Evolutionary conservation across 805 yeast genomes (phyloP).

Genomic region (Candida lessepsii): DNA sequence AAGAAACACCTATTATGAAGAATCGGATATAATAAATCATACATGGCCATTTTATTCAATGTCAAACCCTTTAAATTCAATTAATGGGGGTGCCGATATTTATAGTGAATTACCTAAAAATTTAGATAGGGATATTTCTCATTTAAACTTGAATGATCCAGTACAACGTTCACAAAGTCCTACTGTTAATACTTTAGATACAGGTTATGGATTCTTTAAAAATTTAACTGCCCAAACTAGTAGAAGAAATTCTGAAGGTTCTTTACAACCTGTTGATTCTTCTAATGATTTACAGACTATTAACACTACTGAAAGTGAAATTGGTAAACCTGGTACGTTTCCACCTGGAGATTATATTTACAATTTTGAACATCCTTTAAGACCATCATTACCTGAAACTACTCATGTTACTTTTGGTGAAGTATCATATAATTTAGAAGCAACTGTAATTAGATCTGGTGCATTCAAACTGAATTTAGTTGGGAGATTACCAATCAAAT

Average conservation of each 20-base stretch:
- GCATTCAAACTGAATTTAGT: constrained; percentile 76
- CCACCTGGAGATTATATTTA: constrained; percentile 89
- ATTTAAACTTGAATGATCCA: constrained; percentile 33
- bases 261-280: constrained; percentile 21
- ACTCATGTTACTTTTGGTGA: constrained; percentile 77
- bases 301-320: constrained; percentile 18
- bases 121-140: constrained; percentile 32
- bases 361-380: constrained; percentile 86
- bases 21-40: constrained; percentile 66
- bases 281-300: constrained; percentile 21
- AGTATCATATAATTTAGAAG: constrained; percentile 69
- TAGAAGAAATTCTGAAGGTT: constrained; percentile 31
- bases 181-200: constrained; percentile 1
- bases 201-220: constrained; percentile 21
- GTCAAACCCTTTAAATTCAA: constrained; percentile 18
- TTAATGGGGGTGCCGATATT: constrained; percentile 49
- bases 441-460: constrained; percentile 72
- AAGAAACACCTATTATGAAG: constrained; percentile 62
- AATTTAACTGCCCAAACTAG: constrained; percentile 27
- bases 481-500: constrained; percentile 60
- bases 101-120: constrained; percentile 28
- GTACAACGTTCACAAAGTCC: constrained; percentile 18
- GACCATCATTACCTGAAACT: constrained; percentile 79
- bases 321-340: constrained; percentile 40
- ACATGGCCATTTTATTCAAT: constrained; percentile 82